phyloP scores from a whole-genome alignment of 257 asterid genomes.

The Linaria vulgaris region DNA sequence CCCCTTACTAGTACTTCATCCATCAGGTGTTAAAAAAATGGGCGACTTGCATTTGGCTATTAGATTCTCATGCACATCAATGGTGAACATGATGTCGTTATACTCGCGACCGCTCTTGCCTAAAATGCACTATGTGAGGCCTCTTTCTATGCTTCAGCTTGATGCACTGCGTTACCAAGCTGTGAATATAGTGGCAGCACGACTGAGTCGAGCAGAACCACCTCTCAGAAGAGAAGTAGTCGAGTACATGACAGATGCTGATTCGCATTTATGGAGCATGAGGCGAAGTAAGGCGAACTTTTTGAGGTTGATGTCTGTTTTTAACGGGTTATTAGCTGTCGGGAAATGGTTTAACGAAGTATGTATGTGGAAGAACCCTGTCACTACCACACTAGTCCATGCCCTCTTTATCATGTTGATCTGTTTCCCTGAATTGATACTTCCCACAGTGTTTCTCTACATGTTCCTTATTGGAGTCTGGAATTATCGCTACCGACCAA shows the following conservation, averaged over 20 bases:
- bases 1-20: conserved; percentile 75
- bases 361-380: conserved; percentile 69
- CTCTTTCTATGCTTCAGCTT: conserved; percentile 57
- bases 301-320: conserved; percentile 65
- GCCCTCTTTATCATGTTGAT: conserved; percentile 69
- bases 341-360: conserved; percentile 84
- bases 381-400: conserved; percentile 73
- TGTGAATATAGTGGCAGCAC: conserved; percentile 66
- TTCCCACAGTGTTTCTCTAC: conserved; percentile 73
- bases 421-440: conserved; percentile 66
- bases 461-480: conserved; percentile 77
- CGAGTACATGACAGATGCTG: conserved; percentile 75
- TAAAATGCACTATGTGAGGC: conserved; percentile 84
- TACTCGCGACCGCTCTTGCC: conserved; percentile 79
- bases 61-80: conserved; percentile 75
- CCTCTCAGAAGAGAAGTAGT: conserved; percentile 79
- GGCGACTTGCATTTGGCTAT: conserved; percentile 92
- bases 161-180: conserved; percentile 84
- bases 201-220: conserved; percentile 83
- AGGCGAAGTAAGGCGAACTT: conserved; percentile 90
- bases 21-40: conserved; percentile 90
- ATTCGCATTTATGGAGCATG: conserved; percentile 96
- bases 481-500: conserved; percentile 72
- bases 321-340: conserved; percentile 48
- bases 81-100: conserved; percentile 56